Evolutionary conservation across 2,329 filamentous ascomycete genomes (phyloP).

Genomic region (Penicillium sp.): DNA sequence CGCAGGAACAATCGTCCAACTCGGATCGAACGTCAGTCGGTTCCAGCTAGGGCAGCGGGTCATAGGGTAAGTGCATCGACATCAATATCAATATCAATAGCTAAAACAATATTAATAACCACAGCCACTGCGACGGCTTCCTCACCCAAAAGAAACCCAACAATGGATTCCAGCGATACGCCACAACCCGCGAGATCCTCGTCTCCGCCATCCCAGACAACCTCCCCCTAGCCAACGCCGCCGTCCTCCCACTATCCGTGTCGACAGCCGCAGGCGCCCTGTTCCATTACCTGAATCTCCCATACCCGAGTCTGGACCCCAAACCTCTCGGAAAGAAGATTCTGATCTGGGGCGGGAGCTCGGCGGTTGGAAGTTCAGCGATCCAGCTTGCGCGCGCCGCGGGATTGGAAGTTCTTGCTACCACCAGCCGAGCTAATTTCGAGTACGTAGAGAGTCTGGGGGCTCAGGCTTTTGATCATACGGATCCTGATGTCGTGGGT

Average conservation of each 20-base stretch:
- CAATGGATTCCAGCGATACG: slow-evolving; percentile 33
- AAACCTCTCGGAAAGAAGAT: slow-evolving; percentile 26
- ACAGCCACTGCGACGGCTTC: slow-evolving; percentile 17
- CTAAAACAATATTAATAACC: neutral
- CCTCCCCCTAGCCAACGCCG: slow-evolving; percentile 36
- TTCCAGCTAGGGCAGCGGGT: slow-evolving; percentile 33
- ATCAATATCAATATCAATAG: no score
- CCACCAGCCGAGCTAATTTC: slow-evolving; percentile 41
- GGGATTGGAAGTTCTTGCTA: slow-evolving; percentile 43
- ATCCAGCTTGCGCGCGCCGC: slow-evolving; percentile 46
- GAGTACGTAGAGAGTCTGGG: slow-evolving; percentile 38
- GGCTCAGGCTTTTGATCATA: slow-evolving; percentile 44
- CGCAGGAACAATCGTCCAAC: slow-evolving; percentile 49
- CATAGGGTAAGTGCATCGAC: slow-evolving; percentile 18
- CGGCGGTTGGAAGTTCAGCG: slow-evolving; percentile 45
- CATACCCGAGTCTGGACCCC: slow-evolving; percentile 22
- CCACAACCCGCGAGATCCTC: slow-evolving; percentile 23
- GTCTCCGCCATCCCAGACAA: slow-evolving; percentile 33
- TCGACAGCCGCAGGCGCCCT: slow-evolving; percentile 37
- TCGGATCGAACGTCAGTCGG: slow-evolving; percentile 34
- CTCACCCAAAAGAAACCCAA: slow-evolving; percentile 28
- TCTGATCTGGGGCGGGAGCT: slow-evolving; percentile 49
- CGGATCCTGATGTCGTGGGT: slow-evolving; percentile 27
- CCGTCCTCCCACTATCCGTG: slow-evolving; percentile 39
- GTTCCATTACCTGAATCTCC: slow-evolving; percentile 28